A percentile compares a stretch with the other conserved stretches of the same genome.
These are phyloP conservation scores for Sphagnum fallax DNA, from an alignment of 228 moss, liverwort and hornwort species.

Conservation along the genomic window DNA sequence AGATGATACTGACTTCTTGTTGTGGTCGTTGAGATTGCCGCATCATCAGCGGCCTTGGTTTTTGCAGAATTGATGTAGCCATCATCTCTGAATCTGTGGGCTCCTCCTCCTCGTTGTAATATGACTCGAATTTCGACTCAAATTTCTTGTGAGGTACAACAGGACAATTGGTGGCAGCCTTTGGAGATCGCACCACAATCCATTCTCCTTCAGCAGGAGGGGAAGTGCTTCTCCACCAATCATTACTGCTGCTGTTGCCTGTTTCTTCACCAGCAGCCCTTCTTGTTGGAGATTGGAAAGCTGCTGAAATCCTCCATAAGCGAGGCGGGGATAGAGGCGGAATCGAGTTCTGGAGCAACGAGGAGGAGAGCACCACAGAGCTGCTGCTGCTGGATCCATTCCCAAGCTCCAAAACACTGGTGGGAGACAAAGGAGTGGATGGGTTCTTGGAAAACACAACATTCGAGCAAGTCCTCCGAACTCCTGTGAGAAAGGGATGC, in stretches of 20 bases:
- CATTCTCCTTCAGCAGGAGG: slow-evolving; percentile 25
- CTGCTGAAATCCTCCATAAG: neutral
- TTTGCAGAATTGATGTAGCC: no score
- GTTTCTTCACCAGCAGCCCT: neutral
- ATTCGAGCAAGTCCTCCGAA: no score
- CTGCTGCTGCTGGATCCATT: neutral
- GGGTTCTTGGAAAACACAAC: no score
- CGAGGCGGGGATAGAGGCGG: slow-evolving; percentile 29
- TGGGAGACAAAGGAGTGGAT: slow-evolving; percentile 17
- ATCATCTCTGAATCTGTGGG: no score
- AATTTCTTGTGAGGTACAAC: no score
- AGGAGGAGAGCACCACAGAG: slow-evolving; percentile 4
- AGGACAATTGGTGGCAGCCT: neutral
- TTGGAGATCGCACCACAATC: slow-evolving; percentile 50
- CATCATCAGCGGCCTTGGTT: no score
- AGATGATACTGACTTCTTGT: no score
- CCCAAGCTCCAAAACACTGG: slow-evolving; percentile 27
- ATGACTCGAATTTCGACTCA: no score
- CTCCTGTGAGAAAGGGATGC: slow-evolving; percentile 22
- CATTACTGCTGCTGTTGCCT: neutral
- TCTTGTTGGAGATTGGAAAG: slow-evolving; percentile 8
- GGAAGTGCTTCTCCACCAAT: slow-evolving; percentile 41
- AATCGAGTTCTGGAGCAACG: slow-evolving; percentile 22
- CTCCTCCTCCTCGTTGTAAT: no score
- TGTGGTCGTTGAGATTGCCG: no score